Conservation (phyloP, 129 eudicot genomes). For the Ambrosia trifida region DNA sequence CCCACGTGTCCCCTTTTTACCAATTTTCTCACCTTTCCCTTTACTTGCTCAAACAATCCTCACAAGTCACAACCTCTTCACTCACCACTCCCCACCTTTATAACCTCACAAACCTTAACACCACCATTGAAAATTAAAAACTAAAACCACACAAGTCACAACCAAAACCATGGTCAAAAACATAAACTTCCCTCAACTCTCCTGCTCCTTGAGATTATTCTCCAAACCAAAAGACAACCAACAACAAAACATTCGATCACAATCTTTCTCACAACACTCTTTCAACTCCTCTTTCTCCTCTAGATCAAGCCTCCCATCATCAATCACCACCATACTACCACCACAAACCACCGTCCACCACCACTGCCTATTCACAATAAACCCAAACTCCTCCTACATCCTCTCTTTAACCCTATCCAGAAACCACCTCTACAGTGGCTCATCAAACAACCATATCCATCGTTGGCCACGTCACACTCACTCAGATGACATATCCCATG, state of each 20-base stretch:
- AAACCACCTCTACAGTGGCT: constrained; percentile 60
- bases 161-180: constrained; percentile 20
- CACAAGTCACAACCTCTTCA: not conserved
- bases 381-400: constrained; percentile 55
- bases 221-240: constrained; percentile 24
- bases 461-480: constrained; percentile 36
- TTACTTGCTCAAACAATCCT: not conserved
- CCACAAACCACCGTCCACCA: constrained; percentile 35
- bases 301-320: constrained; percentile 59
- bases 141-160: not conserved
- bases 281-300: constrained; percentile 50
- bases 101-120: constrained; percentile 26
- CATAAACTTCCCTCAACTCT: constrained; percentile 22
- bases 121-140: no score
- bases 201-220: constrained; percentile 33
- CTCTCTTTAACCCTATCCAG: constrained; percentile 55
- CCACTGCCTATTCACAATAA: constrained; percentile 52
- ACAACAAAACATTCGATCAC: constrained; percentile 28
- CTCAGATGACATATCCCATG: not conserved
- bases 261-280: constrained; percentile 43
- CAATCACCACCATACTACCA: constrained; percentile 52
- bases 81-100: constrained; percentile 13
- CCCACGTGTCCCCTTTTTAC: constrained; percentile 26
- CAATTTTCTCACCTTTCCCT: constrained; percentile 12
- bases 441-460: constrained; percentile 53